Evolutionary conservation across 2,329 filamentous ascomycete species (phyloP).

Genomic region (Westerdykella sp.): DNA sequence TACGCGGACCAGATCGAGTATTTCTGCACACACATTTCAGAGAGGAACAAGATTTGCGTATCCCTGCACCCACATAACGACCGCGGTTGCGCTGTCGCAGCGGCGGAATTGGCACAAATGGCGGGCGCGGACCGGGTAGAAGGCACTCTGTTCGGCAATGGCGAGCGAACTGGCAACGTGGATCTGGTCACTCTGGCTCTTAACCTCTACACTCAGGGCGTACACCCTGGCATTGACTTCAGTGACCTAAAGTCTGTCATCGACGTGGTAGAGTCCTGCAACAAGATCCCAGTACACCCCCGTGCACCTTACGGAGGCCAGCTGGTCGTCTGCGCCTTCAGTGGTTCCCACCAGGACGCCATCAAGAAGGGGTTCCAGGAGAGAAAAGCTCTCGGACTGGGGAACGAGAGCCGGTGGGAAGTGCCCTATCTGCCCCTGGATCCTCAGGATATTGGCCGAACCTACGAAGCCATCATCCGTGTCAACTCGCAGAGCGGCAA

Average conservation of each 20-base stretch:
- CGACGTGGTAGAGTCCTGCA: slow-evolving; percentile 82
- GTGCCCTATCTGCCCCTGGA: slow-evolving; percentile 91
- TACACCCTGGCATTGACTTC: slow-evolving; percentile 81
- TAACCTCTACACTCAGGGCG: slow-evolving; percentile 91
- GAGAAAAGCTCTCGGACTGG: slow-evolving; percentile 56
- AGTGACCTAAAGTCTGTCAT: slow-evolving; percentile 83
- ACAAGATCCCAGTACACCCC: slow-evolving; percentile 88
- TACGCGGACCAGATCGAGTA: slow-evolving; percentile 96
- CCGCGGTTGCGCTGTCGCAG: slow-evolving; percentile 80
- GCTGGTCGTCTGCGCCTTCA: slow-evolving; percentile 88
- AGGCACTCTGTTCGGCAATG: slow-evolving; percentile 89
- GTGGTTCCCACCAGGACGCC: slow-evolving; percentile 87
- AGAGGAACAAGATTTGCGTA: slow-evolving; percentile 81
- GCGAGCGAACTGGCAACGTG: slow-evolving; percentile 91
- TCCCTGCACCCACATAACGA: slow-evolving; percentile 95
- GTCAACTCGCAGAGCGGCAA: slow-evolving; percentile 97
- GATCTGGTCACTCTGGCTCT: slow-evolving; percentile 87
- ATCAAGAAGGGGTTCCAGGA: slow-evolving; percentile 83
- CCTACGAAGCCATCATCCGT: slow-evolving; percentile 95
- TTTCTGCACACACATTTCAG: slow-evolving; percentile 79
- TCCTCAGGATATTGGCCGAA: slow-evolving; percentile 86
- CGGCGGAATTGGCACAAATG: slow-evolving; percentile 91
- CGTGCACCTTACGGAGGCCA: slow-evolving; percentile 86
- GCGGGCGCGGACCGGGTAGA: slow-evolving; percentile 91
- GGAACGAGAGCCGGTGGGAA: slow-evolving; percentile 66